Evolutionary conservation across 208 protist genomes (phyloP), one percentile per base, ranked within the genome.

Genomic region (Crithidia brevicula): DNA sequence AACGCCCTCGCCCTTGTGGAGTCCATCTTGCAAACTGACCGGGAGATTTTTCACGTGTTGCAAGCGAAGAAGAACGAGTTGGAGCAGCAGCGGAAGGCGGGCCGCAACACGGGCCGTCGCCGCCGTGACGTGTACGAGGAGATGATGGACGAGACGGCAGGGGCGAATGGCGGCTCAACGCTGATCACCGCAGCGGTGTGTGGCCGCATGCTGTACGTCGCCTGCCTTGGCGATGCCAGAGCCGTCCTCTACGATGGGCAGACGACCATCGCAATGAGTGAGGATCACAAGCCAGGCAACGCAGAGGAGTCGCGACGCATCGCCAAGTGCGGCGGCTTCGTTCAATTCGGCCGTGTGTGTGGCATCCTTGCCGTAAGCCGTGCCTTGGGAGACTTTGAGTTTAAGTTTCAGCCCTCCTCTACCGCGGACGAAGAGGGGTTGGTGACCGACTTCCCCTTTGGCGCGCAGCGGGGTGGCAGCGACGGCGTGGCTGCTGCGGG

Each of bases 341-440:
- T 98, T 2, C 83, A 96, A 74, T 91, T 95, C 81, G 92, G 92
- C 25, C 85, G 95, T n/a, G 93, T 98, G 4, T 94, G 92, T 69
- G 95, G 95, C 20, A 81, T 89, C 25, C 73, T 98, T 4, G 95
- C 93, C 10, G 89, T 98, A 34, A 93, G 85, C 34, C 83, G 95
- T 43, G 92, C 93, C 2, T 74, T 98, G 42, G 95, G 95, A 9
- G 95, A 98, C 77, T 96, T 92, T 43, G 81, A 90, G 61, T 98
- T 97, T 63, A 98, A 98, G 72, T 80, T 82, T 42, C 85, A 73
- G 59, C 66, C 42, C 38, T 63, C 52, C 76, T 54, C 46, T 53
- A 54, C 42, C 31, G 62, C 65, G 38, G 82, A 78, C 49, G 67
- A 66, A 16, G 76, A 67, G 47, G 43, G 30, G n/a, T 51, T 67